Percentiles rank a stretch among this genome's conserved stretches.
Evolutionary conservation across 805 yeast genomes (phyloP).

Genomic region (Candida cerambycidarum): DNA sequence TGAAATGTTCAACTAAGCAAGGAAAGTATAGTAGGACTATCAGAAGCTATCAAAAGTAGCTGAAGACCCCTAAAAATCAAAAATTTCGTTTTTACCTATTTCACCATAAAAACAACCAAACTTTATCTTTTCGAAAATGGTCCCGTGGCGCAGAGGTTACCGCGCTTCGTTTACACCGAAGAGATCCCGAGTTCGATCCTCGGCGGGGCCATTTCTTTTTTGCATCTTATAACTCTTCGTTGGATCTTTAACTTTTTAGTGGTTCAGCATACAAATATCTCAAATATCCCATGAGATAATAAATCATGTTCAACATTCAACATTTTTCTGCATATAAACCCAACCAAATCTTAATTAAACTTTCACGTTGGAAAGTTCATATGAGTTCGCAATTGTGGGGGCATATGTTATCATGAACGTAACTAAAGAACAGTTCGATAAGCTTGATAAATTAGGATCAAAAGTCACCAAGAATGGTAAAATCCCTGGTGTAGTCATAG

Average conservation of each 20-base stretch:
- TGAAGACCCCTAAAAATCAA: too few species aligned
- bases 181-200: constrained; percentile 48
- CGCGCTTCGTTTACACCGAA: constrained; percentile 46
- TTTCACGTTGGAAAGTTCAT: neutral
- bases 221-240: constrained; percentile 10
- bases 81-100: too few species aligned
- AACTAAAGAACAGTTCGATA: constrained; percentile 2
- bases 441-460: constrained; percentile 1
- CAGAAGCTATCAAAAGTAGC: too few species aligned
- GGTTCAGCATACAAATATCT: too few species aligned
- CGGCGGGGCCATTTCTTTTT: constrained; percentile 33
- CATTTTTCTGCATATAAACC: too few species aligned
- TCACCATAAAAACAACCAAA: neutral
- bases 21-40: too few species aligned
- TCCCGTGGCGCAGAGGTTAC: constrained; percentile 45
- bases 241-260: too few species aligned
- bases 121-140: constrained; percentile 15
- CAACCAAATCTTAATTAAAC: too few species aligned
- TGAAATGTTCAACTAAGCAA: too few species aligned
- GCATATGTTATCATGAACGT: neutral
- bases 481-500: constrained; percentile 26
- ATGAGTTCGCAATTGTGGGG: constrained; percentile 2
- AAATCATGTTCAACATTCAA: too few species aligned
- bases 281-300: neutral
- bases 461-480: constrained; percentile 9